A percentile compares a stretch with the other conserved stretches of the same genome.
These are phyloP conservation scores for Auricularia heimuer DNA, from an alignment of 768 basidiomycete species.

Conservation along the genomic window DNA sequence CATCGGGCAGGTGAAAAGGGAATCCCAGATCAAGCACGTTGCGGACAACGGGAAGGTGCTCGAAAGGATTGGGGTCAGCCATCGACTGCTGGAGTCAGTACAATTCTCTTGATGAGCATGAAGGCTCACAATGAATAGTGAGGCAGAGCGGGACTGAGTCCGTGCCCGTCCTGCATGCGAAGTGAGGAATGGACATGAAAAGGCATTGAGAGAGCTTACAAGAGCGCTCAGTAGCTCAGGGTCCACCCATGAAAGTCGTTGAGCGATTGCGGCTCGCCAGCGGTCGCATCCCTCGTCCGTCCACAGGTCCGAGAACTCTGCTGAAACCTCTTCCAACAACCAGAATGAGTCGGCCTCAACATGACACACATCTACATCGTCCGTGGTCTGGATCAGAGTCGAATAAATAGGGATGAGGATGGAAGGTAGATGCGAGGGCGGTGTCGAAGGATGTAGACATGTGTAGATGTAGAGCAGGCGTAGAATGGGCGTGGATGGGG, in stretches of 20 bases:
- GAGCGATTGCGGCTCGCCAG: slow-evolving; percentile 57
- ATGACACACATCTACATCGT: slow-evolving; percentile 50
- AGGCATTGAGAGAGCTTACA: slow-evolving; percentile 28
- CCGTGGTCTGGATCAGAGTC: slow-evolving; percentile 49
- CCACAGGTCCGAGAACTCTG: slow-evolving; percentile 65
- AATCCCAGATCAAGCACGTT: slow-evolving; percentile 60
- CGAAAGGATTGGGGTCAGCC: slow-evolving; percentile 61
- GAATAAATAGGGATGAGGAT: slow-evolving; percentile 61
- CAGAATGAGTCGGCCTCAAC: slow-evolving; percentile 77
- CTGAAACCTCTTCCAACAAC: slow-evolving; percentile 65
- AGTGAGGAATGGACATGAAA: not conserved
- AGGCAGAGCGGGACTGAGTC: slow-evolving; percentile 60
- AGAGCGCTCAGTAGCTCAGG: slow-evolving; percentile 47
- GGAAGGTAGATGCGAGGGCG: slow-evolving; percentile 59
- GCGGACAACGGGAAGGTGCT: slow-evolving; percentile 61
- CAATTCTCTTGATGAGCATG: not conserved
- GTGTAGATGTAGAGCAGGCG: slow-evolving; percentile 65
- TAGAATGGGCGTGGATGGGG: slow-evolving; percentile 42
- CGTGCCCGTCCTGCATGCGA: slow-evolving; percentile 40
- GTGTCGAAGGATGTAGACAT: slow-evolving; percentile 59
- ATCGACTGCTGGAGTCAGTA: slow-evolving; percentile 38
- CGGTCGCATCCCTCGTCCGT: slow-evolving; percentile 50
- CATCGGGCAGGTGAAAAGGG: slow-evolving; percentile 50
- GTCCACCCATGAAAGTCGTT: slow-evolving; percentile 54
- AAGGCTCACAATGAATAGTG: slow-evolving; percentile 69